Base-by-base conservation (phyloP, 768 basidiomycete species). In the Xerocomus brunneocitrinus region DNA sequence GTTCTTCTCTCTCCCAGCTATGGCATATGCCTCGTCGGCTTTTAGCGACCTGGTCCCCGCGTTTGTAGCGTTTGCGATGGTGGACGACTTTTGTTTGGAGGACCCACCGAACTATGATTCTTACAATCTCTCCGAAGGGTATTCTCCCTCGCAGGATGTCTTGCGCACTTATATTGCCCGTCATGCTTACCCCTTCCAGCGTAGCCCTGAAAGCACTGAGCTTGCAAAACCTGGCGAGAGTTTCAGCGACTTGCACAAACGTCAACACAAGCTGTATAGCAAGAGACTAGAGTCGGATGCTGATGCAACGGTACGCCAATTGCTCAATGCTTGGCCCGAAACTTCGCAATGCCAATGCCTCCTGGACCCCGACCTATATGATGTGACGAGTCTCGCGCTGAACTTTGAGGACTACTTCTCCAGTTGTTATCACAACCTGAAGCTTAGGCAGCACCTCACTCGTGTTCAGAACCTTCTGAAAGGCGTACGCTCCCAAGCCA, bases 1-100 rank as follows among this genome's bases (percentile, higher is more conserved):
- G 14, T 31, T 59, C 3, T 73, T 73, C 24, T 60, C 63, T 4
- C 53, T 72, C n/a, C 52, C 68, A n/a, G 57, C 68, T 3, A 59
- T 71, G 59, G 61, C 53, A 8, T 72, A 69, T 47, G 30, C 50
- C 5, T 63, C 58, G 5, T 25, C 57, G 3, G 9, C 41, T 0
- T 32, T 47, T 3, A n/a, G 30, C 2, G 40, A 49, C 4, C 47
- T 69, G 16, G 52, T 70, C 7, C 56, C 62, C 0, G 60, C 64
- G 1, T 42, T 75, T 3, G 24, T 76, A 10, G 65, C 74, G 0
- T 71, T 73, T 45, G 57, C 60, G 1, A 38, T 61, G 4, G 28
- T 57, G 13, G 19, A 54, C n/a, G 49, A 47, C 4, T 54, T 63
- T 45, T 19, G 43, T 4, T 0, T 8, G 0, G 47, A 50, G 27